These are phyloP conservation scores for Chrysoporthe puriensis DNA, from an alignment of 2,329 filamentous ascomycete species.

Conservation along the genomic window DNA sequence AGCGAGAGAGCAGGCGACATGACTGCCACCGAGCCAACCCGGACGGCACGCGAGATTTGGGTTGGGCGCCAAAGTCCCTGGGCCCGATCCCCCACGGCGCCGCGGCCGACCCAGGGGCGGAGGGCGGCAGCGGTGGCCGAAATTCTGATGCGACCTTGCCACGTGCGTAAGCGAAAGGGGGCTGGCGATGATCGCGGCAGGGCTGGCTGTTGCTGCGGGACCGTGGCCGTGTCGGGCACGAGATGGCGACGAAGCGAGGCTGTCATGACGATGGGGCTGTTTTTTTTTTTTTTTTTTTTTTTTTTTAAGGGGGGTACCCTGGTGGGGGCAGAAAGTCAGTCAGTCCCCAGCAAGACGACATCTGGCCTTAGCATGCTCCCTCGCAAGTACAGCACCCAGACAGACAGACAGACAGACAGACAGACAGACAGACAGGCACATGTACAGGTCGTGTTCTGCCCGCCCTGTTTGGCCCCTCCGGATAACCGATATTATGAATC, in stretches of 20 bases:
- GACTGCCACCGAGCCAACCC: background rate
- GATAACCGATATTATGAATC: slow-evolving; percentile 3
- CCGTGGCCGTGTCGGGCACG: background rate
- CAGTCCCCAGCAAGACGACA: no score
- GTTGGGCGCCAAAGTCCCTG: background rate
- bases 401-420: no score
- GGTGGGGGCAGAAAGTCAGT: no score
- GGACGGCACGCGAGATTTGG: slow-evolving; percentile 15
- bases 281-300: no score
- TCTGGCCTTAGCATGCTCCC: no score
- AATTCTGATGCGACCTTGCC: slow-evolving; percentile 27
- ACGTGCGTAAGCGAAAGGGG: slow-evolving; percentile 29
- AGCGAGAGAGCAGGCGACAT: background rate
- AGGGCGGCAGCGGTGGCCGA: slow-evolving; percentile 17
- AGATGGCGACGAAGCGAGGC: background rate
- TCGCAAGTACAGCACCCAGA: no score
- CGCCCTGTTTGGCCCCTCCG: no score
- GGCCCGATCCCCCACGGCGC: background rate
- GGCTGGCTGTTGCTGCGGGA: background rate
- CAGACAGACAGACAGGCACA: no score
- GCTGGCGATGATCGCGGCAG: slow-evolving; percentile 12
- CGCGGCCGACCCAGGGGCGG: background rate
- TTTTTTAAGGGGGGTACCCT: no score
- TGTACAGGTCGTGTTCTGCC: no score
- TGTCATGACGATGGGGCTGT: background rate